Evolutionary conservation across 208 protist genomes (phyloP).

Genomic region (Trypanosoma scelopori): DNA sequence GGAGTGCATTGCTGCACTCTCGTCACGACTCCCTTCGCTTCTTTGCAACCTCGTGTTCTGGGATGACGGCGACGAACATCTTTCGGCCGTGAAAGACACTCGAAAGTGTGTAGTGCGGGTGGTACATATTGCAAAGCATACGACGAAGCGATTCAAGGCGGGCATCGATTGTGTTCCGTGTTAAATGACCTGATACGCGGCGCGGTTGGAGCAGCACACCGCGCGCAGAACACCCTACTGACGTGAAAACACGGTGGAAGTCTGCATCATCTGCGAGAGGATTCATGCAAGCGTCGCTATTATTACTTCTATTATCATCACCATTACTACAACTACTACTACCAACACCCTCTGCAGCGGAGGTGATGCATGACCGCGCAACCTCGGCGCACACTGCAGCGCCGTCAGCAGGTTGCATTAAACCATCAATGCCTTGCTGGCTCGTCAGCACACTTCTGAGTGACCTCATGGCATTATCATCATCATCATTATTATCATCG

Average conservation of each 20-base stretch:
- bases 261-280: conserved; percentile 40
- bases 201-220: background rate
- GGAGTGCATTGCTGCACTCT: background rate
- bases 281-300: background rate
- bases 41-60: conserved; percentile 67
- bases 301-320: background rate
- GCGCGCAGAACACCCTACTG: conserved; percentile 19
- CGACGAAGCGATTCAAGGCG: conserved; percentile 44
- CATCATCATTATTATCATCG: conserved; percentile 37
- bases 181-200: background rate
- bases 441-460: background rate
- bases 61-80: conserved; percentile 74
- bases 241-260: conserved; percentile 80
- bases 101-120: conserved; percentile 83
- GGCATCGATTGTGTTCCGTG: conserved; percentile 25
- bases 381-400: background rate
- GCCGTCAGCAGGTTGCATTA: background rate
- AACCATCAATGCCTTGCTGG: background rate
- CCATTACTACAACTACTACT: no score
- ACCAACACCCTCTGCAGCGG: background rate
- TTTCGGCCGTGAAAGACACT: conserved; percentile 61
- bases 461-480: background rate
- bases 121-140: conserved; percentile 78
- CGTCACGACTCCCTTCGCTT: conserved; percentile 5
- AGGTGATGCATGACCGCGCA: no score